phyloP scores from a whole-genome alignment of 169 alveolate genomes.

The Miamiensis avidus region DNA sequence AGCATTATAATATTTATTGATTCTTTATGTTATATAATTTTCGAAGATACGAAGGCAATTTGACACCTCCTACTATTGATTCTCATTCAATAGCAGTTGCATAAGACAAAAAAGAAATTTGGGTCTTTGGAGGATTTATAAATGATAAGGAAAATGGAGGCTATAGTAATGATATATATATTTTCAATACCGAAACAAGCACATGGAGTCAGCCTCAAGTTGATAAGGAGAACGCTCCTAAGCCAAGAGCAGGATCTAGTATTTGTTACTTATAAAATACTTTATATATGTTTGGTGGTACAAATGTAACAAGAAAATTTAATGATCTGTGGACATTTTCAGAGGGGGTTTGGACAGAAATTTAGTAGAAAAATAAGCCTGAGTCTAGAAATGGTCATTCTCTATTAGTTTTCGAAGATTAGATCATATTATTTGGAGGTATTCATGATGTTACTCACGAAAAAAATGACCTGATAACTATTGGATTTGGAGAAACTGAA shows the following conservation, averaged over 20 bases:
- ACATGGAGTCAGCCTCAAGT: neutral
- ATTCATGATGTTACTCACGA: slow-evolving; percentile 28
- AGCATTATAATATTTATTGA: no score
- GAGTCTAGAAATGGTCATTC: slow-evolving; percentile 28
- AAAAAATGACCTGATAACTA: slow-evolving; percentile 2
- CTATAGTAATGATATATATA: neutral
- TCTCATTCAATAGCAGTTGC: slow-evolving; percentile 9
- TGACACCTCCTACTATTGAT: slow-evolving; percentile 14
- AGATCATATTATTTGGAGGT: slow-evolving; percentile 18
- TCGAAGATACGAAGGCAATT: neutral
- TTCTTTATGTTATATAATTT: no score
- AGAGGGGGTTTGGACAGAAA: neutral
- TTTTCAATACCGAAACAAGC: neutral
- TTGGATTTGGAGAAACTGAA: neutral
- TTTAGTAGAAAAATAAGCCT: neutral
- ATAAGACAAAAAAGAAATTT: neutral
- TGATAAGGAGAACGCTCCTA: neutral
- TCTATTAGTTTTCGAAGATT: neutral
- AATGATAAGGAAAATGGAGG: slow-evolving; percentile 21
- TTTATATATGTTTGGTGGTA: slow-evolving; percentile 26
- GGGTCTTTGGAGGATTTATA: slow-evolving; percentile 20
- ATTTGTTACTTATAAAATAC: neutral
- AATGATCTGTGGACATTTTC: slow-evolving; percentile 13
- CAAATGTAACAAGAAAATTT: neutral
- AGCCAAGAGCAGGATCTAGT: slow-evolving; percentile 18